Evolutionary conservation across 1,139 yeast genomes (phyloP).

Genomic region (Nakaseomyces bracarensis): DNA sequence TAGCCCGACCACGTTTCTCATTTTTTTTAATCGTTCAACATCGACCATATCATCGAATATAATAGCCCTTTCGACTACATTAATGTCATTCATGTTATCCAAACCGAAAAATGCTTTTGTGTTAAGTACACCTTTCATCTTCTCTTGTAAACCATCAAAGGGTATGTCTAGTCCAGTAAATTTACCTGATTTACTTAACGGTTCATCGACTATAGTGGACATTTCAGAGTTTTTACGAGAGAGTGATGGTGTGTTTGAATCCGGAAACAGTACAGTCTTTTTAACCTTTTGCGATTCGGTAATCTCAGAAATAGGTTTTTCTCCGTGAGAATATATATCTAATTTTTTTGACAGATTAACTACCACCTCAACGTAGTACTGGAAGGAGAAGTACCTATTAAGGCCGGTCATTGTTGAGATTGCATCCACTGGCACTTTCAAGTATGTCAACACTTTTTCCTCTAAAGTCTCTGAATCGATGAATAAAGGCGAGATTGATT

Average conservation of each 20-base stretch:
- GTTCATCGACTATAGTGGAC: background rate
- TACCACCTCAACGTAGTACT: conserved; percentile 75
- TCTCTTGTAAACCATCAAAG: conserved; percentile 15
- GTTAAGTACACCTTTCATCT: conserved; percentile 13
- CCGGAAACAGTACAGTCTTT: background rate
- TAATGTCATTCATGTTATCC: background rate
- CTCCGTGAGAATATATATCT: conserved; percentile 24
- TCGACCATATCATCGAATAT: conserved; percentile 46
- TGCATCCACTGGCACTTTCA: conserved; percentile 74
- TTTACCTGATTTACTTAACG: background rate
- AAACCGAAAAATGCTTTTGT: conserved; percentile 7
- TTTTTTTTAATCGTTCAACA: conserved; percentile 66
- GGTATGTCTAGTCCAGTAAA: conserved; percentile 10
- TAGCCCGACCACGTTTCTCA: conserved; percentile 67
- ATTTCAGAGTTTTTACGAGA: background rate
- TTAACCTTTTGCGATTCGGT: background rate
- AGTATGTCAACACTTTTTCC: conserved; percentile 51
- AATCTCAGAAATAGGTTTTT: background rate
- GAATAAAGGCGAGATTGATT: conserved; percentile 67
- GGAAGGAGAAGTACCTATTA: conserved; percentile 61
- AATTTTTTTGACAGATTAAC: conserved; percentile 54
- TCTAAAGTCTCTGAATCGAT: conserved; percentile 59
- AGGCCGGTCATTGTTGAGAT: conserved; percentile 78
- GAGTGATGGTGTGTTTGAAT: background rate
- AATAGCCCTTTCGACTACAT: conserved; percentile 16